A percentile compares a stretch with the other conserved stretches of the same genome.
These are phyloP conservation scores for Breviolum minutum DNA, from an alignment of 73 alveolate species.

Conservation along the genomic window DNA sequence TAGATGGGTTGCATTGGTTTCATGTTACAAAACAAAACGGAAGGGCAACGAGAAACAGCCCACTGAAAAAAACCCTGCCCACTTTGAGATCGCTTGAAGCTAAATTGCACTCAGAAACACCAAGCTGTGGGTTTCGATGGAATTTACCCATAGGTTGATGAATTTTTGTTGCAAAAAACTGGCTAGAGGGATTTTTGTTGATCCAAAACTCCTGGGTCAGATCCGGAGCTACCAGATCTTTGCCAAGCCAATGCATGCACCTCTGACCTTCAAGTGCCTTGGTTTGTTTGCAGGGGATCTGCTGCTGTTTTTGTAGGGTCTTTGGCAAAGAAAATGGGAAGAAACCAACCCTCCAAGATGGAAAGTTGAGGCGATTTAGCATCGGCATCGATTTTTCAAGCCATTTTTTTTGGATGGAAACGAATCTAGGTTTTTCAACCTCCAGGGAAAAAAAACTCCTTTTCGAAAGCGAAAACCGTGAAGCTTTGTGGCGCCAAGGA, in stretches of 20 bases:
- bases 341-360: background rate
- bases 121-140: background rate
- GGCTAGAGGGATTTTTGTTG: background rate
- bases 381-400: no score
- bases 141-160: background rate
- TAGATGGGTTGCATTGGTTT: no score
- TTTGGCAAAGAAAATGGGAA: background rate
- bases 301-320: no score
- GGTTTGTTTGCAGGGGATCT: background rate
- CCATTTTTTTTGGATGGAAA: no score
- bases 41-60: no score
- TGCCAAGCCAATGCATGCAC: slow-evolving; percentile 95
- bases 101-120: no score
- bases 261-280: slow-evolving; percentile 86
- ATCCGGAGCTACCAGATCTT: slow-evolving; percentile 91
- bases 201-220: background rate
- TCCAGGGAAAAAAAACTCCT: no score
- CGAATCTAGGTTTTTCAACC: no score
- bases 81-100: no score
- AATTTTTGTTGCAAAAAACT: background rate
- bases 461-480: no score
- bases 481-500: background rate
- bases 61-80: no score
- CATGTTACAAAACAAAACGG: background rate
- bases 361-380: background rate